Evolutionary conservation across 208 protist genomes (phyloP).

Genomic region (Leishmania amazonensis): DNA sequence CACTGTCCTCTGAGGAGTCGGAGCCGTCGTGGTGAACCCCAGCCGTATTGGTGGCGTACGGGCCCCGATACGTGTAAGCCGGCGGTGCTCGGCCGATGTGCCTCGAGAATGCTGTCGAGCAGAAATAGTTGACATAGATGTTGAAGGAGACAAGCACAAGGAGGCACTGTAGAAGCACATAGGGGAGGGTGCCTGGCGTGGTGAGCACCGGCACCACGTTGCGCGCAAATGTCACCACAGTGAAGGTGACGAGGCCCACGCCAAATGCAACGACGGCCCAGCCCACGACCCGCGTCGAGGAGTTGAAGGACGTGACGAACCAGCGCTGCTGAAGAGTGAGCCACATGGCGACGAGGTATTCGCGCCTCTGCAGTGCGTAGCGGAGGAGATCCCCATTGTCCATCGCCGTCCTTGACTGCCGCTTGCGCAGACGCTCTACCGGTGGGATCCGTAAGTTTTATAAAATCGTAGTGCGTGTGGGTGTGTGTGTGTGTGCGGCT

Average conservation of each 20-base stretch:
- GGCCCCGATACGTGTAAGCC: constrained; percentile 17
- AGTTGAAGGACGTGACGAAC: constrained; percentile 22
- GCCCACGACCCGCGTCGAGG: constrained; percentile 18
- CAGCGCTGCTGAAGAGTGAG: constrained; percentile 33
- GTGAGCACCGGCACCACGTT: constrained; percentile 58
- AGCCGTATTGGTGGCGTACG: background rate
- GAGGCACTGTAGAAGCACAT: constrained; percentile 37
- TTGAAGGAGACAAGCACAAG: constrained; percentile 55
- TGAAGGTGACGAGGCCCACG: constrained; percentile 60
- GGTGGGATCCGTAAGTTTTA: background rate
- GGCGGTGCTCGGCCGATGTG: constrained; percentile 31
- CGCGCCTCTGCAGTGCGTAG: constrained; percentile 30
- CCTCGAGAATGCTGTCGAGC: constrained; percentile 44
- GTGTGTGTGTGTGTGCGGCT: background rate
- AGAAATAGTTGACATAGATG: constrained; percentile 75
- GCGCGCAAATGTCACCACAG: constrained; percentile 41
- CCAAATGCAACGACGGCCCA: constrained; percentile 40
- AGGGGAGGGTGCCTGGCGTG: constrained; percentile 22
- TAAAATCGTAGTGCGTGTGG: background rate
- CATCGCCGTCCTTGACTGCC: constrained; percentile 3
- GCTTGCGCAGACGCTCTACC: background rate
- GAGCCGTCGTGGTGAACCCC: constrained; percentile 16
- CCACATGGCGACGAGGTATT: constrained; percentile 29
- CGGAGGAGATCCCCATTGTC: constrained; percentile 18
- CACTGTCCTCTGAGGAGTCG: background rate